phyloP scores from a whole-genome alignment of 257 asterid species.

The Jaltomata sinuosa region DNA sequence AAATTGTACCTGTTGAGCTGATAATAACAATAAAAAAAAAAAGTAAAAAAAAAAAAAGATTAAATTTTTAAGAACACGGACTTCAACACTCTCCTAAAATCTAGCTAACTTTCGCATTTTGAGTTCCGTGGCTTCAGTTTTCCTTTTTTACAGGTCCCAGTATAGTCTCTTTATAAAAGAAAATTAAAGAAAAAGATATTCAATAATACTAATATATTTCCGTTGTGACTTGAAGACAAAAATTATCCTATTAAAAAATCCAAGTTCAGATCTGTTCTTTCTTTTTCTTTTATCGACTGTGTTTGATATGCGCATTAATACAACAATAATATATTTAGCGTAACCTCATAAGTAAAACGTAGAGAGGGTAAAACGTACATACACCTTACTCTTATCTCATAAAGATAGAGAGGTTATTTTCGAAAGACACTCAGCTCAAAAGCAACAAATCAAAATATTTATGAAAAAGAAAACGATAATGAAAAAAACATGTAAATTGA shows the following conservation, averaged over 20 bases:
- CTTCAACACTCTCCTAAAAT: constrained; percentile 41
- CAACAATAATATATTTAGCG: too few species aligned
- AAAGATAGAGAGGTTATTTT: too few species aligned
- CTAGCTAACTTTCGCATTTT: constrained; percentile 24
- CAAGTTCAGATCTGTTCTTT: background rate
- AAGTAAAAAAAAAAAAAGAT: background rate
- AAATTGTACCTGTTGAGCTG: constrained; percentile 21
- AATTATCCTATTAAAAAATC: background rate
- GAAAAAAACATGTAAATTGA: too few species aligned
- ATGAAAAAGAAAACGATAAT: too few species aligned
- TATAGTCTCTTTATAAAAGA: background rate
- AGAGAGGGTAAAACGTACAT: too few species aligned
- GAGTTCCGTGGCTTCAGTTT: constrained; percentile 32
- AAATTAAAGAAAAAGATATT: background rate
- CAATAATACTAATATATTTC: background rate
- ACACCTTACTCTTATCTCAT: too few species aligned
- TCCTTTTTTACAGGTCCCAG: background rate
- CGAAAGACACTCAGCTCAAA: too few species aligned
- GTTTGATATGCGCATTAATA: too few species aligned
- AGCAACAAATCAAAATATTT: too few species aligned
- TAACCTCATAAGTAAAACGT: too few species aligned
- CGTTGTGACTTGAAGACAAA: background rate
- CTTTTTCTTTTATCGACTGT: too few species aligned
- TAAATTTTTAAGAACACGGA: constrained; percentile 29
- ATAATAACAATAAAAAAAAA: constrained; percentile 4